These are phyloP conservation scores for Cymbopogon citratus DNA, from an alignment of 176 grass and related monocot species.

Conservation along the genomic window DNA sequence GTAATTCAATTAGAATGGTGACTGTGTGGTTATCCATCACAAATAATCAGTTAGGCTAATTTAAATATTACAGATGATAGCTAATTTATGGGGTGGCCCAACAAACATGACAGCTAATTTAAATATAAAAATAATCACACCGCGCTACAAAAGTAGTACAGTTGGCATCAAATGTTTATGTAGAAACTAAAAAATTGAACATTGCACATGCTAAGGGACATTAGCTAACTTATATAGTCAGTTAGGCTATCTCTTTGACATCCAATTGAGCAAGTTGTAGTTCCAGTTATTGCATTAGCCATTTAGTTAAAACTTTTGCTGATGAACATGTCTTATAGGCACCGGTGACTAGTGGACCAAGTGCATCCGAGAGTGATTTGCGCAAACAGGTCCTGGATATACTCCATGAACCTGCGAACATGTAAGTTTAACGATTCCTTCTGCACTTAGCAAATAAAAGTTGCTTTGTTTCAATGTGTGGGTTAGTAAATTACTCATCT, in stretches of 20 bases:
- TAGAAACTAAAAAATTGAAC: background rate
- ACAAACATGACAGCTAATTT: too few relatives aligned
- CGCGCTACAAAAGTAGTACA: background rate
- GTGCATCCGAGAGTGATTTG: constrained; percentile 46
- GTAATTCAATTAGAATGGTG: background rate
- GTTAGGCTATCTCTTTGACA: constrained; percentile 6
- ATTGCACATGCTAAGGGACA: too few relatives aligned
- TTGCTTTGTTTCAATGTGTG: background rate
- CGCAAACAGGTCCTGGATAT: constrained; percentile 55
- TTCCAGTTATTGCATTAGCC: constrained; percentile 11
- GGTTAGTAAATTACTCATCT: background rate
- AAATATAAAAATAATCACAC: too few relatives aligned
- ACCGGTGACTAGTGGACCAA: background rate
- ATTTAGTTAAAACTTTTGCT: background rate
- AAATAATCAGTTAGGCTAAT: too few relatives aligned
- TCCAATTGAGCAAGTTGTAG: constrained; percentile 49
- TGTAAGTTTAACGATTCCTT: constrained; percentile 35
- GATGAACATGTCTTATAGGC: constrained; percentile 24
- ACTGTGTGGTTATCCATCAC: too few relatives aligned
- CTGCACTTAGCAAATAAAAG: background rate
- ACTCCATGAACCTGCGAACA: constrained; percentile 61
- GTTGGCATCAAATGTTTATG: background rate
- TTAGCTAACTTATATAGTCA: too few relatives aligned
- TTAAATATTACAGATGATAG: too few relatives aligned
- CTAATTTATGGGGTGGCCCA: too few relatives aligned